Evolutionary conservation across 2,329 filamentous ascomycete genomes (phyloP).

Genomic region (Podosphaera fusca): DNA sequence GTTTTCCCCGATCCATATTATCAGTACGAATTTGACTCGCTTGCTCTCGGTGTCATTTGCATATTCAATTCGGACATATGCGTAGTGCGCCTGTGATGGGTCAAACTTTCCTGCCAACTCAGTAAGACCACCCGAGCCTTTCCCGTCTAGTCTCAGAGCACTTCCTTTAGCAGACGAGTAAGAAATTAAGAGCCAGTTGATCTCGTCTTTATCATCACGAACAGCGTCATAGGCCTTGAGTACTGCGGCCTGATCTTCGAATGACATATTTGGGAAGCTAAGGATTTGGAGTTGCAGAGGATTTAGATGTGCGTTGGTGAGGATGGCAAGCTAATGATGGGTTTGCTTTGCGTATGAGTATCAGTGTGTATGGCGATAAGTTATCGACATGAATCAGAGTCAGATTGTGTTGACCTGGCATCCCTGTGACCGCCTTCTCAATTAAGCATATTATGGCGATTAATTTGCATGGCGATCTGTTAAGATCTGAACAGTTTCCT

Average conservation of each 20-base stretch:
- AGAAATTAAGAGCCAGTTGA: conserved; percentile 45
- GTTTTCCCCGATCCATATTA: conserved; percentile 43
- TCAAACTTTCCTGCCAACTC: conserved; percentile 35
- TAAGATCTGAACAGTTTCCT: no score
- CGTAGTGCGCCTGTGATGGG: conserved; percentile 15
- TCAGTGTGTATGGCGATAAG: no score
- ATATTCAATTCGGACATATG: conserved; percentile 35
- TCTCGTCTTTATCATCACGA: conserved; percentile 39
- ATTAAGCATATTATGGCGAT: no score
- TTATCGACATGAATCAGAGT: no score
- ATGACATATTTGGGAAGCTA: conserved; percentile 13
- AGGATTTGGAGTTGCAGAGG: conserved; percentile 8
- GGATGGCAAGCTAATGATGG: conserved; percentile 15
- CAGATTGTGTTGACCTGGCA: no score
- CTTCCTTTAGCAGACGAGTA: conserved; percentile 32
- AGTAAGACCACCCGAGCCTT: conserved; percentile 34
- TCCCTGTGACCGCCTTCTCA: no score
- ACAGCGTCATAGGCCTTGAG: conserved; percentile 41
- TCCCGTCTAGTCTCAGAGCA: conserved; percentile 30
- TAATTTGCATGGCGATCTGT: no score
- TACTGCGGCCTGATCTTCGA: conserved; percentile 25
- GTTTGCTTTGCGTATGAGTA: conserved; percentile 8
- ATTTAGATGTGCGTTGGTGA: conserved; percentile 9
- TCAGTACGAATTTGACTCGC: conserved; percentile 42
- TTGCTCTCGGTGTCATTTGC: conserved; percentile 48